These are phyloP conservation scores for Aspergillus biplanus DNA, from an alignment of 495 filamentous ascomycete species.

Conservation along the genomic window DNA sequence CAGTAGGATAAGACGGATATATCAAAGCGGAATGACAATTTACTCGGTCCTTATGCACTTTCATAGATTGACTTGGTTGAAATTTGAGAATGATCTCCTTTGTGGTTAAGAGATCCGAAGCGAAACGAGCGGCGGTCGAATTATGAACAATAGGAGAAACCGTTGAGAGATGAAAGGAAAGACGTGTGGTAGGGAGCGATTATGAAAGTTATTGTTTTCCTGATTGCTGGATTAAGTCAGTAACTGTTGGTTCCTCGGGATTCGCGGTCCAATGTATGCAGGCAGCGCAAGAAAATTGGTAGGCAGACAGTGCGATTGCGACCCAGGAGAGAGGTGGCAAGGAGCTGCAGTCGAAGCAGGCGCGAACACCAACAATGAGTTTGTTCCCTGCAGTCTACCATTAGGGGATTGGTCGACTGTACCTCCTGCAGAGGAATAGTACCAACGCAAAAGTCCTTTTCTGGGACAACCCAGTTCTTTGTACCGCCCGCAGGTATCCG, in stretches of 20 bases:
- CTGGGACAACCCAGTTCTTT: conserved; percentile 28
- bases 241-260: conserved; percentile 16
- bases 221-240: conserved; percentile 21
- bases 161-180: conserved; percentile 12
- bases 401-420: conserved; percentile 25
- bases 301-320: conserved; percentile 10
- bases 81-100: neutral
- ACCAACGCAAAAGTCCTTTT: conserved; percentile 30
- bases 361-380: conserved; percentile 39
- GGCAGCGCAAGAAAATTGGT: conserved; percentile 20
- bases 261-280: conserved; percentile 19
- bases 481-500: conserved; percentile 22
- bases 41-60: conserved; percentile 19
- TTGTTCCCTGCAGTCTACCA: conserved; percentile 42
- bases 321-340: conserved; percentile 16
- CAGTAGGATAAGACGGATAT: conserved; percentile 16
- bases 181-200: conserved; percentile 8
- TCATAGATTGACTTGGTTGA: conserved; percentile 24
- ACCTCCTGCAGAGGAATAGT: conserved; percentile 30
- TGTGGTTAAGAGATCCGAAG: conserved; percentile 10
- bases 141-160: conserved; percentile 8
- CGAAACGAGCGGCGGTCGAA: conserved; percentile 25
- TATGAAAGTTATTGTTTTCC: conserved; percentile 9
- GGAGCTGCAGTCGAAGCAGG: conserved; percentile 18
- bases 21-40: conserved; percentile 16